phyloP scores from a whole-genome alignment of 2,329 filamentous ascomycete species.

The Fusarium sp. region DNA sequence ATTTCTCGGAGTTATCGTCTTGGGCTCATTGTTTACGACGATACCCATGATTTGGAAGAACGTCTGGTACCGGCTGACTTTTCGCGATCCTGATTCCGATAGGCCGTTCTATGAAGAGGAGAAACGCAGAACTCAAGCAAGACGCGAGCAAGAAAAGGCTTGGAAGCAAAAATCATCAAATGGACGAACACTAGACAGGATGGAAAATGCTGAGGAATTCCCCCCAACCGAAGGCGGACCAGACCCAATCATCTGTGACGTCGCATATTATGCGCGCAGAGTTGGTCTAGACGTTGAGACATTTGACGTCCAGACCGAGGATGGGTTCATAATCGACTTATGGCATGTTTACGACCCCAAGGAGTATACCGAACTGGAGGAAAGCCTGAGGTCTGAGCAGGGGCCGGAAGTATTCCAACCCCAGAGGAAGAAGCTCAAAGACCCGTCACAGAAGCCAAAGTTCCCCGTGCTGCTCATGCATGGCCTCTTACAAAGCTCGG shows the following conservation, averaged over 20 bases:
- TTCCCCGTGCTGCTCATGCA: constrained; percentile 91
- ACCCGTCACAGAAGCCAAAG: constrained; percentile 58
- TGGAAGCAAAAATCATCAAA: constrained; percentile 65
- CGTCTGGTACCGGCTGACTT: constrained; percentile 62
- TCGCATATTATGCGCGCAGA: constrained; percentile 85
- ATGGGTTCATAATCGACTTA: constrained; percentile 88
- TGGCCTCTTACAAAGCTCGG: constrained; percentile 86
- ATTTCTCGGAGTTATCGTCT: constrained; percentile 80
- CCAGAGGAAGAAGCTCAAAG: constrained; percentile 49
- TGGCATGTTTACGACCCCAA: constrained; percentile 91
- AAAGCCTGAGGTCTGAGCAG: constrained; percentile 59
- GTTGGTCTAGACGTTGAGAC: constrained; percentile 88
- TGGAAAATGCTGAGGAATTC: constrained; percentile 64
- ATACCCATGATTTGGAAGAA: constrained; percentile 62
- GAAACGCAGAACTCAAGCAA: constrained; percentile 61
- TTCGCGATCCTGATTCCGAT: constrained; percentile 65
- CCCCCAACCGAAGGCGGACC: constrained; percentile 80
- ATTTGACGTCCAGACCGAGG: constrained; percentile 88
- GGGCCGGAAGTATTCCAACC: constrained; percentile 70
- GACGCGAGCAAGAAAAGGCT: constrained; percentile 66
- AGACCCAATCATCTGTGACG: constrained; percentile 81
- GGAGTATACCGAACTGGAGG: constrained; percentile 67
- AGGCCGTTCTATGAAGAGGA: constrained; percentile 82
- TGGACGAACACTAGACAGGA: constrained; percentile 52
- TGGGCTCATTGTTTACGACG: constrained; percentile 76